Evolutionary conservation across 257 asterid genomes (phyloP).

Genomic region (Nicotiana tomentosiformis): DNA sequence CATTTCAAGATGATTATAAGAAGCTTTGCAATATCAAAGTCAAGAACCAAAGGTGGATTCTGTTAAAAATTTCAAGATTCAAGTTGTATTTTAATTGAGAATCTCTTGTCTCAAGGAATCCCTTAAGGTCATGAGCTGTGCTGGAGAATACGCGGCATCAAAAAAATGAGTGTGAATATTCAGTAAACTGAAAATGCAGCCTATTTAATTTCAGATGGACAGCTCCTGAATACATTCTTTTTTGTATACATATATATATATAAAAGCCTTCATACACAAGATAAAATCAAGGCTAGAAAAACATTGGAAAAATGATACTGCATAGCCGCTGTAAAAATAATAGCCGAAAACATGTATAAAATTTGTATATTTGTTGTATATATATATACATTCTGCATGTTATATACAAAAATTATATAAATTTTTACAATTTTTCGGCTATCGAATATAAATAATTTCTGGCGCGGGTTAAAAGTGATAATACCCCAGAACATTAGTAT

Average conservation of each 20-base stretch:
- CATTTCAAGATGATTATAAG: constrained; percentile 24
- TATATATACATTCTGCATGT: too few species aligned
- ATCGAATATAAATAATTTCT: too few species aligned
- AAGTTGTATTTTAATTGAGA: background rate
- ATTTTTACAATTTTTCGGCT: too few species aligned
- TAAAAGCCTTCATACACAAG: background rate
- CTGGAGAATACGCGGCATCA: background rate
- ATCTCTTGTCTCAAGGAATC: constrained; percentile 15
- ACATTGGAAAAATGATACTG: too few species aligned
- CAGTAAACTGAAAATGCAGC: constrained; percentile 14
- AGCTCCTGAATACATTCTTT: constrained; percentile 1
- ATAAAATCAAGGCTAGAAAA: too few species aligned
- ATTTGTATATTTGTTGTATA: too few species aligned
- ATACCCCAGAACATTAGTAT: background rate
- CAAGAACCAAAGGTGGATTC: background rate
- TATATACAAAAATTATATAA: too few species aligned
- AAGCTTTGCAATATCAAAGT: background rate
- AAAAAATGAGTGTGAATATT: background rate
- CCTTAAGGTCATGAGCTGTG: constrained; percentile 11
- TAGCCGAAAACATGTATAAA: too few species aligned
- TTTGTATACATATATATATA: background rate
- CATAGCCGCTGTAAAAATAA: too few species aligned
- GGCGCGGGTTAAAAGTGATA: too few species aligned
- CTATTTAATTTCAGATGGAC: background rate
- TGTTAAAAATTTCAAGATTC: background rate